Evolutionary conservation across 2,329 filamentous ascomycete genomes (phyloP), one percentile per base, ranked within the genome.

Genomic region (Ceratocystis smalleyi): DNA sequence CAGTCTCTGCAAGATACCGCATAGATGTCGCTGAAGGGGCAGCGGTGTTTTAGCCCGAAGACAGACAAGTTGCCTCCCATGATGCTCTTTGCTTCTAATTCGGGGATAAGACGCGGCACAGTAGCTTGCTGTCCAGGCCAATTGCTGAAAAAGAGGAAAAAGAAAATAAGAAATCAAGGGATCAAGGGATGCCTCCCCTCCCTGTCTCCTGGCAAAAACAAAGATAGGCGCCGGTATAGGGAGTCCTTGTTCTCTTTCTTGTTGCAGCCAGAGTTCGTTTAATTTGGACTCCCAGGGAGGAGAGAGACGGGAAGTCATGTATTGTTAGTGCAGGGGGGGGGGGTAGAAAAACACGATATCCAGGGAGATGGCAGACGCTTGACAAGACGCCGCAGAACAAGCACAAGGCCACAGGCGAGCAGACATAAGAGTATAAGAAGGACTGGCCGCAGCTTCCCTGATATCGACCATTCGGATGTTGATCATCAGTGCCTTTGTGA

Each of bases 401-500:
- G 35, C 4, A 40, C 35, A 40, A 19, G n/a, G n/a, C 5, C 47
- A 6, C 47, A 32, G 15, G 54, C 12, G 35, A 40, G 35, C 1
- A 12, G 35, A 40, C 35, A 40, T 35, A 24, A 30, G 30, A n/a
- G 54, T 57, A 57, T 57, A 57, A 57, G 27, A 57, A 57, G 54
- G 15, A 17, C 24, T 19, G 15, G 17, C 7, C 27, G 54, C 54
- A 57, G 7, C 54, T 30, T 12, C 7, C 17, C n/a, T 57, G 54
- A 19, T 27, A 1, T 30, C 1, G 54, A 57, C n/a, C 8, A 27
- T 32, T 32, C 1, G 6, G 17, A 35, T 17, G 27, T 57, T 57
- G 54, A 19, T 57, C 54, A 57, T 57, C 54, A 57, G 54, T 17
- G 54, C 54, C 54, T 32, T n/a, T 35, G 54, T 35, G 54, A 24